A percentile compares a stretch with the other conserved stretches of the same genome.
Conservation (phyloP, 345 rosid species). For the Durio zibethinus region DNA sequence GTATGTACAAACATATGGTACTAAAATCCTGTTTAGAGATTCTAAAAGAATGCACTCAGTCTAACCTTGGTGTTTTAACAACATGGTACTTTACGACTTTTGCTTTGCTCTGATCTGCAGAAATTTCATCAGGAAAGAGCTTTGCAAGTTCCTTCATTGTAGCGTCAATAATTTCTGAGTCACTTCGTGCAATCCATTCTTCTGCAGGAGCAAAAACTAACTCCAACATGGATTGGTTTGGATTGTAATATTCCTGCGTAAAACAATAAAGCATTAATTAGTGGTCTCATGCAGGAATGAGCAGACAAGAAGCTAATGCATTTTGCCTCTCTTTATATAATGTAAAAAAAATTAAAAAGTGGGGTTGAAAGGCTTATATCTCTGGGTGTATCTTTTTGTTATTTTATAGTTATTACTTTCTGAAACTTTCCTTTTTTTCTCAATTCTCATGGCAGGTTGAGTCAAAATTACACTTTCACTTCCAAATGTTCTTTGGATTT, state of each 20-base stretch:
- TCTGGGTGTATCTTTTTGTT: background rate
- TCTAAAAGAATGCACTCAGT: conserved; percentile 10
- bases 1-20: background rate
- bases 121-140: conserved; percentile 87
- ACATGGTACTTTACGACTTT: conserved; percentile 85
- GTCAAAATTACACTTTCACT: background rate
- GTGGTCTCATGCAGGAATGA: background rate
- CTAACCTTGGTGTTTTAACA: conserved; percentile 91
- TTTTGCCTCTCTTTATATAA: background rate
- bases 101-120: conserved; percentile 91
- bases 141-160: conserved; percentile 90
- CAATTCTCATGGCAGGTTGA: background rate
- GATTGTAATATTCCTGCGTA: conserved; percentile 79
- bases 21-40: background rate
- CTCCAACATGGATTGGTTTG: conserved; percentile 32
- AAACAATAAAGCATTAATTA: background rate
- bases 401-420: background rate
- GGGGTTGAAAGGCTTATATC: too few relatives aligned
- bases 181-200: conserved; percentile 81
- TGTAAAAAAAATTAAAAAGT: background rate
- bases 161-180: conserved; percentile 82
- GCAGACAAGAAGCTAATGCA: background rate
- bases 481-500: background rate
- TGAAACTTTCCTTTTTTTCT: background rate
- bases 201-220: conserved; percentile 89